Evolutionary conservation across 768 basidiomycete species (phyloP), one percentile per base, ranked within the genome.

Genomic region (Lanmaoa pseudosensibilis): DNA sequence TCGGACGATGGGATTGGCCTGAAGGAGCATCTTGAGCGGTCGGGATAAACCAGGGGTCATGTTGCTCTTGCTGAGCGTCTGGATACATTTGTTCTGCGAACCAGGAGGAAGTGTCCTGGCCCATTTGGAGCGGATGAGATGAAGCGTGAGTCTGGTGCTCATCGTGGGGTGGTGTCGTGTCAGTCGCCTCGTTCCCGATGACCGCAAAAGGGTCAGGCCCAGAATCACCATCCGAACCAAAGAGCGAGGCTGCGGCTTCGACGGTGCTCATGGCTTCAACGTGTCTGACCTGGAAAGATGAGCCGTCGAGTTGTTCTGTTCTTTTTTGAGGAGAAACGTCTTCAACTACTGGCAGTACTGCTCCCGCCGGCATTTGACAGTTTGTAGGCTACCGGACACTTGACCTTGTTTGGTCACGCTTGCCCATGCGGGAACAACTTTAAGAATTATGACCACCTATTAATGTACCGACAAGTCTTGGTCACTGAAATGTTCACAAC

Each of bases 201-300:
- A 78, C 74, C 58, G 86, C 81, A 74, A 88, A 88, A 50, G 82
- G 82, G 73, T 89, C 87, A 33, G 80, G 76, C 18, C 74, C 75
- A 49, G 82, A 66, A 66, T 90, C 87, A 37, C 60, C 62, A 33
- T 82, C 82, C 50, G 81, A 73, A 58, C 84, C 88, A 77, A 93
- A 93, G 45, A 93, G 86, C 55, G 88, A 85, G 50, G 90, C 87
- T 36, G 91, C 91, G 62, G 88, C 85, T 77, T 90, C 88, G 54
- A 87, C 83, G 62, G 78, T 77, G 69, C 76, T 81, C 86, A 88
- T 87, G 65, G 65, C 64, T 71, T 60, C 69, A 74, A 62, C 71
- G 70, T 73, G 70, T 66, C 52, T 44, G 47, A 45, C 37, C 49
- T 60, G 52, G 45, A 45, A 57, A 54, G 25, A 50, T 11, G 51